A percentile compares a stretch with the other conserved stretches of the same genome.
Evolutionary conservation across 306 rosid species (phyloP).

Genomic region (Prunus fruticosa): DNA sequence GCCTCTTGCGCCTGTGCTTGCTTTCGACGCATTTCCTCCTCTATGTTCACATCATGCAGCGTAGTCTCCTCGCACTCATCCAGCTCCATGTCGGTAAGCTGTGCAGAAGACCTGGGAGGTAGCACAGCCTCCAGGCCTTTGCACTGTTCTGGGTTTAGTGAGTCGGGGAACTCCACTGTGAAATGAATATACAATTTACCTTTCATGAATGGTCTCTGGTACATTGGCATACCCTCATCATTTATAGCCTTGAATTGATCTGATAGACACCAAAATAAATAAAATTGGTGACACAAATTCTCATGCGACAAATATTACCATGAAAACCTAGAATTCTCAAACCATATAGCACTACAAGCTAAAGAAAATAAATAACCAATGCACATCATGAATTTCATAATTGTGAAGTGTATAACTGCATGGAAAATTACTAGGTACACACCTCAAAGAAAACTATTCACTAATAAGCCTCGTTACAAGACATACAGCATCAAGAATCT

Average conservation of each 20-base stretch:
- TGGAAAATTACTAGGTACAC: not conserved
- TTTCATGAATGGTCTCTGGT: constrained; percentile 92
- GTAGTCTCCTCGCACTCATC: constrained; percentile 98
- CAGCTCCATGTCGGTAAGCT: constrained; percentile 89
- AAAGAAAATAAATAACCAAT: not conserved
- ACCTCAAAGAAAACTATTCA: too few species aligned
- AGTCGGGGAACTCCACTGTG: constrained; percentile 81
- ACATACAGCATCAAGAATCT: too few species aligned
- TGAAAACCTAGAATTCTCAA: not conserved
- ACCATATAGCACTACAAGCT: not conserved
- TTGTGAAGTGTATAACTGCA: not conserved
- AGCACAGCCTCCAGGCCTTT: constrained; percentile 63
- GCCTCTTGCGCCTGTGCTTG: constrained; percentile 68
- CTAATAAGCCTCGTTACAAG: too few species aligned
- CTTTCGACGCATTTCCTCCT: constrained; percentile 83
- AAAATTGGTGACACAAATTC: too few species aligned
- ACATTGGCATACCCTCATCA: constrained; percentile 95
- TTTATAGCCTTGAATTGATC: constrained; percentile 77
- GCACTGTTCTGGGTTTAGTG: constrained; percentile 63
- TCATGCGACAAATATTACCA: not conserved
- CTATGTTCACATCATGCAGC: constrained; percentile 85
- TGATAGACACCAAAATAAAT: not conserved
- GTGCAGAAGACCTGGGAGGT: constrained; percentile 54
- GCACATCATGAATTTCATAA: not conserved
- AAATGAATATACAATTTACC: constrained; percentile 88